Evolutionary conservation across 257 asterid species (phyloP).

Genomic region (Capsicum rhomboideum): DNA sequence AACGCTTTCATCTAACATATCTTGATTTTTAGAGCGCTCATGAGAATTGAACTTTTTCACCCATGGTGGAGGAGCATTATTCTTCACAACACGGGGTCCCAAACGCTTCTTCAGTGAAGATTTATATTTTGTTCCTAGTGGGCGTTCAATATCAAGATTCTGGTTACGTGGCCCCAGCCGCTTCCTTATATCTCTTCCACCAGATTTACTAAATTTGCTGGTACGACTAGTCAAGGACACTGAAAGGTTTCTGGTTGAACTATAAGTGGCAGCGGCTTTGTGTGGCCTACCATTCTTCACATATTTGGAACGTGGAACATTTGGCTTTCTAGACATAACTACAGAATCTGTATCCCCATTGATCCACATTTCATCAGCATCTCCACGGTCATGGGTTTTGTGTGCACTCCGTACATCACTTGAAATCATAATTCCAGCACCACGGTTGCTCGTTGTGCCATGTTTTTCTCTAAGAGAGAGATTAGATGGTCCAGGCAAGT

Average conservation of each 20-base stretch:
- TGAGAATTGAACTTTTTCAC: slow-evolving; percentile 25
- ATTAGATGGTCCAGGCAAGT: slow-evolving; percentile 21
- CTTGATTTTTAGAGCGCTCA: slow-evolving; percentile 9
- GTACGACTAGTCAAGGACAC: slow-evolving; percentile 12
- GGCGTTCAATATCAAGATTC: slow-evolving; percentile 44
- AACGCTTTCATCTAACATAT: slow-evolving; percentile 19
- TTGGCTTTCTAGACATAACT: slow-evolving; percentile 20
- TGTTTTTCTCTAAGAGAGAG: slow-evolving; percentile 19
- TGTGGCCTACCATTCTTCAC: slow-evolving; percentile 19
- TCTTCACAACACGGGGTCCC: slow-evolving; percentile 40
- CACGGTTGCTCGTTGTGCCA: slow-evolving; percentile 14
- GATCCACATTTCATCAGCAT: slow-evolving; percentile 6
- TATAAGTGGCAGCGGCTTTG: slow-evolving; percentile 5
- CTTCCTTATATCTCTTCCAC: slow-evolving; percentile 45
- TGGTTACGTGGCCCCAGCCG: slow-evolving; percentile 47
- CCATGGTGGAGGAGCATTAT: slow-evolving; percentile 37
- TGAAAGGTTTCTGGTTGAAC: slow-evolving; percentile 20
- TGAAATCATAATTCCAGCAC: slow-evolving; percentile 24
- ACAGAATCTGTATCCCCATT: slow-evolving; percentile 19
- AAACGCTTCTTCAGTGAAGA: slow-evolving; percentile 45
- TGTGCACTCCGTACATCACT: slow-evolving; percentile 34
- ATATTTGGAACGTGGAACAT: slow-evolving; percentile 8
- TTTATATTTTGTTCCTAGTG: slow-evolving; percentile 23
- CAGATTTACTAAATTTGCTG: slow-evolving; percentile 17
- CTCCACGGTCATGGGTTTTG: slow-evolving; percentile 22